A percentile compares a stretch with the other conserved stretches of the same genome.
phyloP scores from a whole-genome alignment of 352 stramenopile genomes.

The Thalassiosira hispida region DNA sequence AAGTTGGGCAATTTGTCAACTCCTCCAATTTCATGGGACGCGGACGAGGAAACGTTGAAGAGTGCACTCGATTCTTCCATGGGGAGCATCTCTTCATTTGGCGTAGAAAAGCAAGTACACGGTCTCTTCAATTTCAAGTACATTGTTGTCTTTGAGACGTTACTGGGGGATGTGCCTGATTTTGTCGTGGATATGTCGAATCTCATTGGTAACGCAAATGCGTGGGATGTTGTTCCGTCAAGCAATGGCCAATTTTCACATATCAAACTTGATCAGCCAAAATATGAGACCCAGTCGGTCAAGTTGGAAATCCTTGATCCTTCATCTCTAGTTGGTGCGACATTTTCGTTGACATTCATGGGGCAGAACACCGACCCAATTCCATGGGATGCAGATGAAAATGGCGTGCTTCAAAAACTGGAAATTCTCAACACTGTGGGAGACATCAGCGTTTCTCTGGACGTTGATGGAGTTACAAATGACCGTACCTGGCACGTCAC shows the following conservation, averaged over 20 bases:
- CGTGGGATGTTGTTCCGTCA: constrained; percentile 85
- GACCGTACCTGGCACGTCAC: constrained; percentile 51
- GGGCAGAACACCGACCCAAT: constrained; percentile 77
- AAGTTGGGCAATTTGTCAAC: constrained; percentile 79
- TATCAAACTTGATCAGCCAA: constrained; percentile 63
- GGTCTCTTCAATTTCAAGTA: constrained; percentile 81
- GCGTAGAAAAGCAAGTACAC: constrained; percentile 47
- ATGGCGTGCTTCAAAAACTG: constrained; percentile 79
- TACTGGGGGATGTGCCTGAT: constrained; percentile 81
- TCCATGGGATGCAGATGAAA: constrained; percentile 66
- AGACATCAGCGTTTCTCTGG: constrained; percentile 65
- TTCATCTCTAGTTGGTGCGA: constrained; percentile 78
- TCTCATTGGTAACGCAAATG: constrained; percentile 68
- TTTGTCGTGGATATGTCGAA: constrained; percentile 79
- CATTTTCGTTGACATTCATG: constrained; percentile 82
- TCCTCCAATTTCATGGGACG: constrained; percentile 86
- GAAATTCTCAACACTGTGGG: constrained; percentile 85
- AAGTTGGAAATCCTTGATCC: constrained; percentile 54
- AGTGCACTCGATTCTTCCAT: constrained; percentile 83
- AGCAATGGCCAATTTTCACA: constrained; percentile 58
- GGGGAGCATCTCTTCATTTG: constrained; percentile 36
- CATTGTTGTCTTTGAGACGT: constrained; percentile 90
- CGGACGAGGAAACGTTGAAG: constrained; percentile 83
- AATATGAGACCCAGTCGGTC: constrained; percentile 79
- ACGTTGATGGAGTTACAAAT: constrained; percentile 39